Base-by-base conservation (phyloP, 805 yeast species). In the Wickerhamomyces queroliae region DNA sequence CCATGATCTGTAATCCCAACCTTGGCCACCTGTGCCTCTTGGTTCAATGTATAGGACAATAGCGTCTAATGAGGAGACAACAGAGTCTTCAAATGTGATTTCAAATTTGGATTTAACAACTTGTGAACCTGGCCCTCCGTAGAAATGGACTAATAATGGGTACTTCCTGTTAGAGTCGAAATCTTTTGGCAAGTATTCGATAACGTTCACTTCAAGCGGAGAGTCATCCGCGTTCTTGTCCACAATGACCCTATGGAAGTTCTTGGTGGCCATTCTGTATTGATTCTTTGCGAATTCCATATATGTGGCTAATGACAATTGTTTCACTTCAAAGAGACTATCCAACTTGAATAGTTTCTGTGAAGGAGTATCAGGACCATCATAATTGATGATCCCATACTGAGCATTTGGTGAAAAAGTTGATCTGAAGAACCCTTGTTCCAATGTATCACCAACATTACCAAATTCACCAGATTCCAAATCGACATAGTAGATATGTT, bases 71-170 rank as follows among this genome's bases (percentile, higher is more conserved):
- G 81, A 79, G 1, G 96, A 76, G 0, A 95, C 83, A 25, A 85
- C 72, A 3, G 81, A 78, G 18, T 83, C 75, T 48, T 89, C 83
- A 60, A 88, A 90, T 11, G 72, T 76, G 28, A 82, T 64, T 0
- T 72, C 56, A 52, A 78, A 87, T 23, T 62, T 55, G 41, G 81
- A 75, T 33, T 68, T 66, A 5, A 89, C 95, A 34, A 74, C 67
- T 62, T 93, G 98, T 2, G 96, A 86, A 26, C 90, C 95, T 5
- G 99, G 99, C 0, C 99, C 99, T 21, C 95, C 97, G 55, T 93
- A 93, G n/a, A 88, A 89, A 56, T 74, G 89, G 52, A 93, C 93
- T 44, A 93, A 69, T 1, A 93, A 78, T 0, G 99, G 98, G 59
- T 91, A 75, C 24, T 52, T 61, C 30, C 52, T 50, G 6, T 62